Evolutionary conservation across 2,329 filamentous ascomycete species (phyloP), one percentile per base, ranked within the genome.

Genomic region (Metarhizium guizhouense): DNA sequence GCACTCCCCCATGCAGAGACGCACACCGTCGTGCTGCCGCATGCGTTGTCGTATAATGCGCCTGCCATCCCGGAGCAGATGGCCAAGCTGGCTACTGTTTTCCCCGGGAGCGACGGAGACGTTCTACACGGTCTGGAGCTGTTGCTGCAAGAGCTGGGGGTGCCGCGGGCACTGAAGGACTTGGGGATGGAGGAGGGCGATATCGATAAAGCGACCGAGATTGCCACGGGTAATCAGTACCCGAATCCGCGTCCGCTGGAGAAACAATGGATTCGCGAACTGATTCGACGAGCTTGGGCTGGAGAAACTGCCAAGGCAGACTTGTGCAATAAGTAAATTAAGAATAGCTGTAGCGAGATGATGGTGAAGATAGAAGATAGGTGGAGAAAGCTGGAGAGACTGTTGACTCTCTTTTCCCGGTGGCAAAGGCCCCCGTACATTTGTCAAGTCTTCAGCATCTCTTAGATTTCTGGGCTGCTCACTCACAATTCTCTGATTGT

Each of bases 1-100:
- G 77, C 80, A 58, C 73, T 87, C 6, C 82, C 84, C 0, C 83
- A 87, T 58, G 81, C 83, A 1, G 82, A 86, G 65, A 86, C 83
- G 0, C 84, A 87, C 62, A 82, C 82, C 0, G 78, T 82, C 36
- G 75, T 86, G 1, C 70, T 86, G 7, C 82, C 83, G 0, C 83
- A 86, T 62, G 80, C 81, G 0, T 68, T 86, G 3, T 79, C 82
- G 3, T 87, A 85, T 64, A 85, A 85, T 59, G 78, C 80, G 0
- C 79, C 81, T 0, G 70, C 68, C 0, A 75, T 83, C 2, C 77
- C 80, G 0, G 72, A 75, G 3, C 74, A 73, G 0, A 80, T 84
- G 76, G 68, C 68, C 52, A 73, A 72, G 58, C 64, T 86, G 32
- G 81, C 80, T 0, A 73, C 72, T 2, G 77, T 69, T 2, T 64